These are phyloP conservation scores for Leptodermis oblonga DNA, from an alignment of 257 asterid genomes.

Conservation along the genomic window DNA sequence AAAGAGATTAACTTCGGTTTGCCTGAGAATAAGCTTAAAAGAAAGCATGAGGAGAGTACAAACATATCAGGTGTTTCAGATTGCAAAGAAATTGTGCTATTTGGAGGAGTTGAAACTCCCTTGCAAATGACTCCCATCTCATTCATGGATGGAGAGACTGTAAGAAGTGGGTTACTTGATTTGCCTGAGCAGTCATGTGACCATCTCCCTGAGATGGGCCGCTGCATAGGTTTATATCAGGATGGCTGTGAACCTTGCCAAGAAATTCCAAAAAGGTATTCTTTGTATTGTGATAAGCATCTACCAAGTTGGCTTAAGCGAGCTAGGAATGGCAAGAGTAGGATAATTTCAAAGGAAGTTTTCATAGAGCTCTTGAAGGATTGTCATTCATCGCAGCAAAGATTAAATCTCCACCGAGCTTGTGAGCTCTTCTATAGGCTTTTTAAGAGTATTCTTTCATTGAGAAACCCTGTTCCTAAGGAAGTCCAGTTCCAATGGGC, in stretches of 20 bases:
- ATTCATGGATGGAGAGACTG: constrained; percentile 32
- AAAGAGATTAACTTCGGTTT: constrained; percentile 28
- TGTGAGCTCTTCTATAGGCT: constrained; percentile 92
- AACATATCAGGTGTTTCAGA: constrained; percentile 25
- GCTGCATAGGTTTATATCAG: constrained; percentile 69
- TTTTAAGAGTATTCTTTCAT: constrained; percentile 69
- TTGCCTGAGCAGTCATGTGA: constrained; percentile 37
- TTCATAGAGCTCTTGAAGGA: constrained; percentile 67
- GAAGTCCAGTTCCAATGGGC: constrained; percentile 96
- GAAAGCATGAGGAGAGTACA: constrained; percentile 50
- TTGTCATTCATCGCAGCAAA: constrained; percentile 72
- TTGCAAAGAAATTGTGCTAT: constrained; percentile 34
- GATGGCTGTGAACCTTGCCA: constrained; percentile 51
- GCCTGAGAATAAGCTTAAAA: constrained; percentile 50
- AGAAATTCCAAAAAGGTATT: constrained; percentile 73
- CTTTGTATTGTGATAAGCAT: constrained; percentile 85
- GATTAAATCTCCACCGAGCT: constrained; percentile 73
- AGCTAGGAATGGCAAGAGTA: constrained; percentile 92
- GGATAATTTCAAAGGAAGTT: constrained; percentile 93
- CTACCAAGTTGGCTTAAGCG: constrained; percentile 99
- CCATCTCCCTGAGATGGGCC: constrained; percentile 35
- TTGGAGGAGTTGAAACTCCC: constrained; percentile 37
- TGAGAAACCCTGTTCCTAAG: constrained; percentile 87
- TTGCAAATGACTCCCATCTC: constrained; percentile 39
- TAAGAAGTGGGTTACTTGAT: constrained; percentile 32